phyloP scores from a whole-genome alignment of 1,284 basidiomycete species.

The Ganoderma boninense region DNA sequence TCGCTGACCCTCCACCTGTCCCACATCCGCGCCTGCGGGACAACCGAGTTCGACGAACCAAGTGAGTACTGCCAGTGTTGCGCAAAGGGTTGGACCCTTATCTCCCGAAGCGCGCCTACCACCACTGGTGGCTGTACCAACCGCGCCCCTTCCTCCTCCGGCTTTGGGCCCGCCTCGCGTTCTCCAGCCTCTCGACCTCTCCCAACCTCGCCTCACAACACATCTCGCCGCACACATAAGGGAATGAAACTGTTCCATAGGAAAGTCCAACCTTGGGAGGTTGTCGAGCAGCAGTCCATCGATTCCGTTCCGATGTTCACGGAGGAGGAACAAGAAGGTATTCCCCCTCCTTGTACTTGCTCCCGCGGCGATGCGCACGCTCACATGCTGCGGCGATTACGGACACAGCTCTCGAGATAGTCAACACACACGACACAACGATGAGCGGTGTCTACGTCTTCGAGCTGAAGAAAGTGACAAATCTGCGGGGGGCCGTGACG shows the following conservation, averaged over 20 bases:
- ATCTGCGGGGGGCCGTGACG: constrained; percentile 58
- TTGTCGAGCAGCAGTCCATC: constrained; percentile 69
- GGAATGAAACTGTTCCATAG: constrained; percentile 54
- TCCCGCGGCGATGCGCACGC: not conserved
- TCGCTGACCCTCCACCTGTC: not conserved
- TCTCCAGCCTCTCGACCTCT: not conserved
- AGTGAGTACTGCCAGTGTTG: not conserved
- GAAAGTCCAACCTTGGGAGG: constrained; percentile 75
- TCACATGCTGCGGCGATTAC: not conserved
- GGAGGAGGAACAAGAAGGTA: constrained; percentile 58
- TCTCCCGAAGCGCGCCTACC: not conserved
- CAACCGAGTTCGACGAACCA: not conserved
- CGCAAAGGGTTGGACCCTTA: not conserved
- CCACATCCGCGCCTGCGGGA: not conserved
- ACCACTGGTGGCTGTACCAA: not conserved
- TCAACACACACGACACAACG: constrained; percentile 57
- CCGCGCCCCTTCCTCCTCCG: not conserved
- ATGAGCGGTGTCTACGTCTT: constrained; percentile 70
- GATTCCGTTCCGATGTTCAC: constrained; percentile 71
- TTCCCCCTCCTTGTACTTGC: constrained; percentile 26
- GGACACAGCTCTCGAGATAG: constrained; percentile 65
- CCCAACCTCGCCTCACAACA: not conserved
- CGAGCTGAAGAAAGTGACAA: constrained; percentile 49
- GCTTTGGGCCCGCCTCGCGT: not conserved
- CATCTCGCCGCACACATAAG: not conserved